A percentile compares a stretch with the other conserved stretches of the same genome.
These are phyloP conservation scores for Amphibolis antarctica DNA, from an alignment of 106 monocot genomes.

Conservation along the genomic window DNA sequence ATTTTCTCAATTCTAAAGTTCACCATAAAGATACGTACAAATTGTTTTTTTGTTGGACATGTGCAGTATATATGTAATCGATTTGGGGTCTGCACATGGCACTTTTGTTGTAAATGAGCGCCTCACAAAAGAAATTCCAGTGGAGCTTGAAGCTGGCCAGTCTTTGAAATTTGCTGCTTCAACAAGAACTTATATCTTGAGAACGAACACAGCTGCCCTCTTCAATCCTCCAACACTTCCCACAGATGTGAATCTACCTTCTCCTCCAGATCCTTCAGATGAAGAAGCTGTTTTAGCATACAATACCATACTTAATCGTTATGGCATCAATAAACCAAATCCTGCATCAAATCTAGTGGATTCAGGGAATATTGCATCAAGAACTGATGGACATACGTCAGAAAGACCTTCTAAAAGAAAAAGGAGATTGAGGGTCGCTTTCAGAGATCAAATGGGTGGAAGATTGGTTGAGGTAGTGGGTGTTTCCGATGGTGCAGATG, in stretches of 20 bases:
- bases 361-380: slow-evolving; percentile 3
- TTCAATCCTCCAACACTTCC: slow-evolving; percentile 46
- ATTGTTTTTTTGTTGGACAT: slow-evolving; percentile 5
- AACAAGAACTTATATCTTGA: slow-evolving; percentile 73
- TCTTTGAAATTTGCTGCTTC: slow-evolving; percentile 92
- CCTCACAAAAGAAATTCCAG: slow-evolving; percentile 66
- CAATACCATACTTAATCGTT: slow-evolving; percentile 90
- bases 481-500: slow-evolving; percentile 84
- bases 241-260: slow-evolving; percentile 51
- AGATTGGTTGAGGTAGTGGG: slow-evolving; percentile 76
- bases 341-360: slow-evolving; percentile 24
- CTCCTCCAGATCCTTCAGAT: slow-evolving; percentile 86
- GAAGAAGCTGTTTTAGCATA: slow-evolving; percentile 88
- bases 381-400: slow-evolving; percentile 7
- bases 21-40: background rate
- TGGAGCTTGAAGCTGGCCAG: slow-evolving; percentile 91
- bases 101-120: slow-evolving; percentile 97
- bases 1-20: too few species aligned
- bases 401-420: slow-evolving; percentile 56
- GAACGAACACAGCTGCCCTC: slow-evolving; percentile 64
- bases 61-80: slow-evolving; percentile 88
- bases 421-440: slow-evolving; percentile 50
- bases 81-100: slow-evolving; percentile 92
- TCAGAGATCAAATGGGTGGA: slow-evolving; percentile 84
- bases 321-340: slow-evolving; percentile 49